Base-by-base conservation (phyloP, 108 stramenopile genomes). In the Parmales sp. region DNA sequence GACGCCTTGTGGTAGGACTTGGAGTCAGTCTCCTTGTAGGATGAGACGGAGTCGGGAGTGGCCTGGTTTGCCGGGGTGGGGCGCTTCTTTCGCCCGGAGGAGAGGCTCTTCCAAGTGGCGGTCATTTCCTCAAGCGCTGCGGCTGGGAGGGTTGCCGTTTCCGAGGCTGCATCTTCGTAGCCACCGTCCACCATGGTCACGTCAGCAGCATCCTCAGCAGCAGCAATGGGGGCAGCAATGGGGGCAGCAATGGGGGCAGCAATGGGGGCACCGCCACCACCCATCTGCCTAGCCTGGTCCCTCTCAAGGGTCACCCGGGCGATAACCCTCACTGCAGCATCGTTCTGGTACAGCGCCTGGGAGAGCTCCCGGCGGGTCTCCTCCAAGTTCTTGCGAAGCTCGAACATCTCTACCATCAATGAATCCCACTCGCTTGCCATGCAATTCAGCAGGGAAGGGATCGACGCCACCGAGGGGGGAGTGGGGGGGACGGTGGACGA, bases 331-430 rank as follows among this genome's bases (percentile, higher is more conserved):
- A 94, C 85, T 18, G 94, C 93, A 11, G 94, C 94, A 79, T 97
- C 96, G 70, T 95, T 92, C 78, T 97, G 94, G 79, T 95, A 97
- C 67, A 97, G 74, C 11, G 94, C 91, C 49, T 86, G 80, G 37
- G 83, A 79, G 28, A 97, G 73, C 51, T 97, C 92, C 8, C 78
- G 69, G 26, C 94, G 80, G 6, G 94, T 93, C 41, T 88, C 85
- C 64, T 95, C 87, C 29, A 97, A 69, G 22, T 86, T 78, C 68
- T 84, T 79, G 8, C 86, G 75, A 0, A 93, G 88, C 46, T 88
- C 88, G 71, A 88, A 90, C 37, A 90, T 69, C 69, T 95, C 96
- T 39, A 97, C 70, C 22, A 94, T 75, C 20, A 94, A 46, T 4
- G 86, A 80, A 68, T 95, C 93, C 74, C 93, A 95, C 78, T 97